Evolutionary conservation across 176 grass and related monocot genomes (phyloP).

Genomic region (Dactylis glomerata): DNA sequence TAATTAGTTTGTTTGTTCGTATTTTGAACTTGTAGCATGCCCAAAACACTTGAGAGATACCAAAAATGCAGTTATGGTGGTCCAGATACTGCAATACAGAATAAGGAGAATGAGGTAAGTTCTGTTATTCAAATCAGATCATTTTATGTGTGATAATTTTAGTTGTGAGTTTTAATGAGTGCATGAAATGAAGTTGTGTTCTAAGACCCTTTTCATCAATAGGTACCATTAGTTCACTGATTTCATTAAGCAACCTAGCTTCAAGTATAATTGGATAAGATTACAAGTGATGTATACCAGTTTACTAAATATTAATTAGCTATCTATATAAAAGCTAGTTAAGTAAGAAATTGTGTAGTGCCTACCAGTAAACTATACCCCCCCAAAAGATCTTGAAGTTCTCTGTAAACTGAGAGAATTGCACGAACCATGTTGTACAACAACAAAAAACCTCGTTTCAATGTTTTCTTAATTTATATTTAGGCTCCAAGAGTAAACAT

Average conservation of each 20-base stretch:
- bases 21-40: conserved; percentile 54
- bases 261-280: not conserved
- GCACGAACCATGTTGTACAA: not conserved
- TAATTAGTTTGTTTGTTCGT: not conserved
- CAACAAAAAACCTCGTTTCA: not conserved
- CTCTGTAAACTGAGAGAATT: not conserved
- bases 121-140: not conserved
- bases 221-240: not conserved
- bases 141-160: not conserved
- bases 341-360: not conserved
- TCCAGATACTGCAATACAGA: conserved; percentile 65
- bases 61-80: conserved; percentile 60
- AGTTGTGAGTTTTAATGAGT: not conserved
- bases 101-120: conserved; percentile 70
- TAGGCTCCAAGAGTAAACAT: not conserved
- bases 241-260: not conserved
- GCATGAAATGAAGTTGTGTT: not conserved
- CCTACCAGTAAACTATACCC: not conserved
- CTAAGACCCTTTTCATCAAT: not conserved
- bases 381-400: not conserved
- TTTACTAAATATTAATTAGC: not conserved
- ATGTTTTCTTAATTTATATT: not conserved
- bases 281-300: not conserved
- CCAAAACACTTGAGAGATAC: conserved; percentile 66
- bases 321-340: not conserved